Evolutionary conservation across 2,329 filamentous ascomycete genomes (phyloP).

Genomic region (Alternaria triticimaculans): DNA sequence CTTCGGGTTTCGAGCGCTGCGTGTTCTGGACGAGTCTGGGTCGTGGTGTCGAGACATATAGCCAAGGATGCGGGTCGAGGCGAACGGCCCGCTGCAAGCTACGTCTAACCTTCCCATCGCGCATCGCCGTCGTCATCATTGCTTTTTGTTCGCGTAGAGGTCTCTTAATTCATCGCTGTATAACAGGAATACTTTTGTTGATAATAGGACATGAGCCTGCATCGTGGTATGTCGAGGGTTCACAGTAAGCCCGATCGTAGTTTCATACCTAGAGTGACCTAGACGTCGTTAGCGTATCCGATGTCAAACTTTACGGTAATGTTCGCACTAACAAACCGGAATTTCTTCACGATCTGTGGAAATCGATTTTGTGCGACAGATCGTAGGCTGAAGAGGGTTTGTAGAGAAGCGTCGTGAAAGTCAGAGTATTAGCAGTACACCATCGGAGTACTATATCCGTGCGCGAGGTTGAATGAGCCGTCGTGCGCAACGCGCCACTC

Average conservation of each 20-base stretch:
- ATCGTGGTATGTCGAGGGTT: background rate
- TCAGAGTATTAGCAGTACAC: background rate
- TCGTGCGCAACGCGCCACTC: background rate
- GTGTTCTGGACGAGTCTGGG: background rate
- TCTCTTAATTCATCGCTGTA: background rate
- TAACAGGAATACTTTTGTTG: background rate
- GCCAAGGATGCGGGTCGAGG: slow-evolving; percentile 3
- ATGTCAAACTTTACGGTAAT: background rate
- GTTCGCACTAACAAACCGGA: background rate
- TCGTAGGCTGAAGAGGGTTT: background rate
- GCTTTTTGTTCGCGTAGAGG: background rate
- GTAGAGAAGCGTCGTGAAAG: background rate
- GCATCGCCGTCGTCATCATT: background rate
- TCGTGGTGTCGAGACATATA: background rate
- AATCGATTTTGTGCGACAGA: background rate
- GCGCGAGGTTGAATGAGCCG: background rate
- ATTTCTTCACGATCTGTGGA: background rate
- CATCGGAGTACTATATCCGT: background rate
- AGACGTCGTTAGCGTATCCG: background rate
- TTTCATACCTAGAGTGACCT: background rate
- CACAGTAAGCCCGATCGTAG: background rate
- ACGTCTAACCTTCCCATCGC: background rate
- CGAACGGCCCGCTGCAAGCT: slow-evolving; percentile 1
- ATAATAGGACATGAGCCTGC: background rate
- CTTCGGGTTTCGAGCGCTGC: background rate